Evolutionary conservation across 805 yeast genomes (phyloP).

Genomic region (Candida hispaniensis): DNA sequence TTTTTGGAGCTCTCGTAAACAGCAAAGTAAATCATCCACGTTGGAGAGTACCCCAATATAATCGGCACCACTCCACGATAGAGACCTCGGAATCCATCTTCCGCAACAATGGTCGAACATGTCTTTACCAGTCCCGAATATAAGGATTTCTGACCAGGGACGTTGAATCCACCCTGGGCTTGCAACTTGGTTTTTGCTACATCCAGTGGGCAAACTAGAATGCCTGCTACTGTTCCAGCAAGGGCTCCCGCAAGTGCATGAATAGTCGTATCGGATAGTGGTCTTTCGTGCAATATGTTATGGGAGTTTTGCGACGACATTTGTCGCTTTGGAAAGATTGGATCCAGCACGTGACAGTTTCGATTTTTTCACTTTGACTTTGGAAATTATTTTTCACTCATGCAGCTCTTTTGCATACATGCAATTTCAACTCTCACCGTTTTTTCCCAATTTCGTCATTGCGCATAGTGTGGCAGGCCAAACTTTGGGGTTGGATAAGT

Average conservation of each 20-base stretch:
- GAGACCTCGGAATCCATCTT: constrained; percentile 75
- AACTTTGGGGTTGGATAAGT: too few relatives aligned
- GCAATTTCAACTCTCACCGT: too few relatives aligned
- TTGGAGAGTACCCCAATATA: constrained; percentile 85
- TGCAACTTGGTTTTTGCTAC: constrained; percentile 91
- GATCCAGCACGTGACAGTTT: too few relatives aligned
- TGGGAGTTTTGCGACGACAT: constrained; percentile 16
- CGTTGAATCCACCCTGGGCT: constrained; percentile 54
- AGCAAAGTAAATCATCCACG: constrained; percentile 93
- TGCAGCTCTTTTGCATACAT: too few relatives aligned
- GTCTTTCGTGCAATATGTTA: constrained; percentile 16
- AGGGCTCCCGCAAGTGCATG: constrained; percentile 83
- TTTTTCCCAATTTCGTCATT: too few relatives aligned
- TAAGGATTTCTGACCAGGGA: background rate
- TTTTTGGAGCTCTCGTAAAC: constrained; percentile 73
- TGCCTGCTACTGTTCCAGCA: constrained; percentile 87
- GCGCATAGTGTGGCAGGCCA: too few relatives aligned
- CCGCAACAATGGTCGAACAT: constrained; percentile 49
- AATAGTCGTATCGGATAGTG: constrained; percentile 29
- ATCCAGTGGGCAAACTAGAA: constrained; percentile 87
- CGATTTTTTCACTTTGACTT: too few relatives aligned
- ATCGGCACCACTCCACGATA: constrained; percentile 92
- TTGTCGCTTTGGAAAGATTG: too few relatives aligned
- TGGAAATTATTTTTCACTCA: too few relatives aligned
- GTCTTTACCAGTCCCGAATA: constrained; percentile 38